Conservation (phyloP, 2,329 filamentous ascomycete genomes). For the Neocucurbitaria cava region DNA sequence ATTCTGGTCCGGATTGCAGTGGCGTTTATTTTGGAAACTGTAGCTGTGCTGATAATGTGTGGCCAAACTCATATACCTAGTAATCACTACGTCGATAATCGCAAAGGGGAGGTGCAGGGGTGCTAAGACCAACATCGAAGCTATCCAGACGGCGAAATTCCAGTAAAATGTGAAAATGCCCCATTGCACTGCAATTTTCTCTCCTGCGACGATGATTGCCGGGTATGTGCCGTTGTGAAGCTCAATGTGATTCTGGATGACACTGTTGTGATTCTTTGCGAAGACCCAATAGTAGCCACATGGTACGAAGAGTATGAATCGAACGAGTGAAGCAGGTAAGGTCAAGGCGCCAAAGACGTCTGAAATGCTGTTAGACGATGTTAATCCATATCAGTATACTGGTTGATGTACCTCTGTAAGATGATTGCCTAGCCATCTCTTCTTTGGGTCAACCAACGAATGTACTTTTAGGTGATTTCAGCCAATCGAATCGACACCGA, state of each 20-base stretch:
- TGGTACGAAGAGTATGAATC: slow-evolving; percentile 11
- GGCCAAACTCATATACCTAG: slow-evolving; percentile 9
- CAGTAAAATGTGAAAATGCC: slow-evolving; percentile 5
- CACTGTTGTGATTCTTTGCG: slow-evolving; percentile 2
- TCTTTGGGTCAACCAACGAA: background rate
- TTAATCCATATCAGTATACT: background rate
- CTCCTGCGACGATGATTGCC: slow-evolving; percentile 7
- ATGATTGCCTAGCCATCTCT: background rate
- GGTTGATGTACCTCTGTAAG: background rate
- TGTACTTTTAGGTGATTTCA: background rate
- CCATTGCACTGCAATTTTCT: slow-evolving; percentile 17
- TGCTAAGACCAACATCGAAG: slow-evolving; percentile 4
- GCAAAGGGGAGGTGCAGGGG: slow-evolving; percentile 16
- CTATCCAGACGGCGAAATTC: slow-evolving; percentile 7
- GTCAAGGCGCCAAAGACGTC: background rate
- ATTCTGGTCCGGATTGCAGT: slow-evolving; percentile 1
- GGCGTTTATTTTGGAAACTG: slow-evolving; percentile 4
- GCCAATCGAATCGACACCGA: too few relatives aligned
- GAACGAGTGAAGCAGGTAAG: background rate
- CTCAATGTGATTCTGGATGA: slow-evolving; percentile 11
- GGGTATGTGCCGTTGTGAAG: slow-evolving; percentile 21
- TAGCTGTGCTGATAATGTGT: slow-evolving; percentile 15
- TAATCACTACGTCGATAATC: slow-evolving; percentile 7
- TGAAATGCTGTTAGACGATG: background rate
- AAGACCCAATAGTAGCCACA: slow-evolving; percentile 3